Evolutionary conservation across 805 yeast genomes (phyloP).

Genomic region (fission yeast (Schizosaccharomyces pombe)): DNA sequence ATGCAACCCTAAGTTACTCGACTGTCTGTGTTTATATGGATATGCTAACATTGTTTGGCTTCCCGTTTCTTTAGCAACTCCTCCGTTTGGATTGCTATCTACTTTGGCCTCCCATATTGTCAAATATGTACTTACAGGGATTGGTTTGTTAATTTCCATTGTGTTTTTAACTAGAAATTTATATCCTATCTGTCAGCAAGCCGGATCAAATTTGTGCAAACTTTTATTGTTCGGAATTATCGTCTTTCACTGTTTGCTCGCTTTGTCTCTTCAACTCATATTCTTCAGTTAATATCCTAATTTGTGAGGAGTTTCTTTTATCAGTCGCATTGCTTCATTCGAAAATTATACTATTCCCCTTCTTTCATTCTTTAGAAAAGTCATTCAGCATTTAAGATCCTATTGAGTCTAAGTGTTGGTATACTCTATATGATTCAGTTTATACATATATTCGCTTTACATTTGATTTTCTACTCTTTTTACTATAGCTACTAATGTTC

Average conservation of each 20-base stretch:
- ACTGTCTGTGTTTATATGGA: constrained; percentile 54
- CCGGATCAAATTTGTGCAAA: constrained; percentile 19
- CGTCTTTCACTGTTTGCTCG: constrained; percentile 30
- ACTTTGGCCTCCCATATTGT: constrained; percentile 22
- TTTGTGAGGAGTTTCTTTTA: neutral
- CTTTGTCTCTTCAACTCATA: constrained; percentile 39
- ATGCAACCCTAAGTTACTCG: constrained; percentile 29
- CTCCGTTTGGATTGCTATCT: constrained; percentile 15
- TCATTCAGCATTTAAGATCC: too few species aligned
- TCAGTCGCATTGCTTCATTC: too few species aligned
- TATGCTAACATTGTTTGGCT: constrained; percentile 68
- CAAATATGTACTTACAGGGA: constrained; percentile 38
- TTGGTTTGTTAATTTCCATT: constrained; percentile 42
- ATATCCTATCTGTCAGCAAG: constrained; percentile 19
- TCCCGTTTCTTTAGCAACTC: constrained; percentile 33
- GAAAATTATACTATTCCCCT: too few species aligned
- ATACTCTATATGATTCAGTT: too few species aligned
- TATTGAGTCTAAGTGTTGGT: too few species aligned
- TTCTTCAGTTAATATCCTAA: constrained; percentile 24
- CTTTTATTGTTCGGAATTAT: constrained; percentile 21
- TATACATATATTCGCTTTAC: too few species aligned
- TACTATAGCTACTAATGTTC: too few species aligned
- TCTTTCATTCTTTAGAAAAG: too few species aligned
- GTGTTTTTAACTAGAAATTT: constrained; percentile 25
- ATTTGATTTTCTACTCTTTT: too few species aligned